Base-by-base conservation (phyloP, 257 asterid species). In the Salvia miltiorrhiza region DNA sequence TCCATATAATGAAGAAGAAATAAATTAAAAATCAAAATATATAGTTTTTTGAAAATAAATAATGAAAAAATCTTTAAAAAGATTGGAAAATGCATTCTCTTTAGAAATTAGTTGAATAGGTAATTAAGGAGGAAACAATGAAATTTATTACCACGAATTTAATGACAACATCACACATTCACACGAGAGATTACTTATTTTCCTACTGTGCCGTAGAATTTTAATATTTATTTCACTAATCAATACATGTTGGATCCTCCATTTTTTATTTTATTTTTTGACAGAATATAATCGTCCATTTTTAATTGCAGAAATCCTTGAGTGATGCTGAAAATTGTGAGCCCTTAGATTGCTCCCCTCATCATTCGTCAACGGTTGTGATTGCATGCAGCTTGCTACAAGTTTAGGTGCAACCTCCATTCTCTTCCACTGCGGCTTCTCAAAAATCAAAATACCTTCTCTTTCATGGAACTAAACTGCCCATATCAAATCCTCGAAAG, bases 271-370 rank as follows among this genome's bases (percentile, higher is more conserved):
- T n/a, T n/a, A n/a, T n/a, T n/a, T n/a, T n/a, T n/a, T n/a, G n/a
- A n/a, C n/a, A n/a, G n/a, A n/a, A n/a, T n/a, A n/a, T n/a, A n/a
- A n/a, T n/a, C n/a, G n/a, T n/a, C n/a, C 10, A 4, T 28, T 43
- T 65, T 71, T 62, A 64, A 78, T 60, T 71, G 76, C 75, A 74
- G 65, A 80, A 60, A 82, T 70, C 77, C 63, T 63, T 64, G 37
- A 17, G 71, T 3, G 5, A 20, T 52, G 57, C 63, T 50, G 63
- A 44, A 52, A 59, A 73, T 41, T 48, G 69, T 71, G 47, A 69
- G 40, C 93, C 93, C 59, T 86, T 75, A 77, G 93, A 88, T 84
- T 28, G 20, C 11, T 19, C 37, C n/a, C 5, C 13, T n/a, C 13
- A 35, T 35, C 40, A 35, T 35, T 26, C 37, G 81, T 84, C 81